Evolutionary conservation across 1,284 basidiomycete genomes (phyloP).

Genomic region (Fomes fomentarius): DNA sequence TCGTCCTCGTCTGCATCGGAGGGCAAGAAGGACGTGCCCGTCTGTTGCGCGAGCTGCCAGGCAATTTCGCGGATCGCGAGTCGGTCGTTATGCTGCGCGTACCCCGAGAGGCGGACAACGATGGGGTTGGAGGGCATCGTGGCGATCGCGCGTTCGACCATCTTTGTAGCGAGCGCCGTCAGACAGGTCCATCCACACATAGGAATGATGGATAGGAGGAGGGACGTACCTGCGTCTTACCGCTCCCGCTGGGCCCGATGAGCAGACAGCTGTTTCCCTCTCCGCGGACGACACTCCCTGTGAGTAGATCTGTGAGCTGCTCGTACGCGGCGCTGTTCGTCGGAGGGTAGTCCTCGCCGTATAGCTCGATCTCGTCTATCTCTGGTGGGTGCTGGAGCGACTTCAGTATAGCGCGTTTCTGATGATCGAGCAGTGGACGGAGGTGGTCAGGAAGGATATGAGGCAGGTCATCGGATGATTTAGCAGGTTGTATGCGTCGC

Average conservation of each 20-base stretch:
- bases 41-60: constrained; percentile 75
- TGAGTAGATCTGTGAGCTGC: constrained; percentile 65
- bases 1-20: constrained; percentile 38
- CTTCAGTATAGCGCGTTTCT: constrained; percentile 61
- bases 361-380: constrained; percentile 28
- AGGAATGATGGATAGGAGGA: not conserved
- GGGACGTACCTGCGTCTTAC: constrained; percentile 75
- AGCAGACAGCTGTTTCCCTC: constrained; percentile 92
- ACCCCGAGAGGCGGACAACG: constrained; percentile 83
- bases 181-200: constrained; percentile 3
- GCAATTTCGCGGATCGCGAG: constrained; percentile 94
- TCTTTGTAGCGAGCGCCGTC: constrained; percentile 38
- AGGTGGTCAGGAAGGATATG: constrained; percentile 41
- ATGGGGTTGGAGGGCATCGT: constrained; percentile 57
- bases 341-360: constrained; percentile 36
- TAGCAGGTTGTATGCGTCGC: constrained; percentile 24
- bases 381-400: constrained; percentile 43
- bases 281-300: constrained; percentile 74
- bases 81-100: constrained; percentile 83
- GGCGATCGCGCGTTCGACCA: constrained; percentile 59
- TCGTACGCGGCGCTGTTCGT: constrained; percentile 54
- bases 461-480: constrained; percentile 26
- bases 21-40: constrained; percentile 55
- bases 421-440: constrained; percentile 47
- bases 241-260: constrained; percentile 81